Base-by-base conservation (phyloP, 129 eudicot genomes). In the Tagetes patula region DNA sequence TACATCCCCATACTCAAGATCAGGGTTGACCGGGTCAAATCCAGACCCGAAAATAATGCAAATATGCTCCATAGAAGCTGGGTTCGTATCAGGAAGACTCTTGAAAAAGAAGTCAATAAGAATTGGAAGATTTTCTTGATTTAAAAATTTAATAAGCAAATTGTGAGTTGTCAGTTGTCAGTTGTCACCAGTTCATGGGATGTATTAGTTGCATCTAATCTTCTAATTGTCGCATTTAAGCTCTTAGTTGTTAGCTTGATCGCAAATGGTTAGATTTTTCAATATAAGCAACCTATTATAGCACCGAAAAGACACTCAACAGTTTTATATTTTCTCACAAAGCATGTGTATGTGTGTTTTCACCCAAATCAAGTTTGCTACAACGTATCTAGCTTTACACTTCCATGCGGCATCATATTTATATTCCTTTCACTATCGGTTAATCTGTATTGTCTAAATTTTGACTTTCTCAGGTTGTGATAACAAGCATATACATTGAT, bases 401-500 rank as follows among this genome's bases (percentile, higher is more conserved):
- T 40, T 40, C 43, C 43, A 40, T 40, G 0, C 43, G 0, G 43
- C 5, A 6, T 40, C 43, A 40, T 46, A 2, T 46, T 46, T 20
- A 30, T 56, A 31, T 56, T 27, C 5, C 13, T 61, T 43, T 43
- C 37, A 36, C 45, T 60, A 4, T 33, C 36, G 48, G 37, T 76
- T 60, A 48, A 59, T 72, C 65, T 74, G 32, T 49, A 71, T 39
- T 32, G 53, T 75, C 50, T 56, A 58, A 40, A 31, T 9, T 70
- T 42, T 36, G 32, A 36, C 10, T 41, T 27, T 79, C 40, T 75
- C 83, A 94, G 98, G 96, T 94, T 48, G 98, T 94, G 84, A 86
- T 94, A 67, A 94, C 98, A 38, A 94, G 98, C 83, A 88, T 94
- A 73, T 84, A 56, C 68, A 80, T 90, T 50, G 84, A 94, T 76